Evolutionary conservation across 441 rosid genomes (phyloP).

Genomic region (Croton setiger): DNA sequence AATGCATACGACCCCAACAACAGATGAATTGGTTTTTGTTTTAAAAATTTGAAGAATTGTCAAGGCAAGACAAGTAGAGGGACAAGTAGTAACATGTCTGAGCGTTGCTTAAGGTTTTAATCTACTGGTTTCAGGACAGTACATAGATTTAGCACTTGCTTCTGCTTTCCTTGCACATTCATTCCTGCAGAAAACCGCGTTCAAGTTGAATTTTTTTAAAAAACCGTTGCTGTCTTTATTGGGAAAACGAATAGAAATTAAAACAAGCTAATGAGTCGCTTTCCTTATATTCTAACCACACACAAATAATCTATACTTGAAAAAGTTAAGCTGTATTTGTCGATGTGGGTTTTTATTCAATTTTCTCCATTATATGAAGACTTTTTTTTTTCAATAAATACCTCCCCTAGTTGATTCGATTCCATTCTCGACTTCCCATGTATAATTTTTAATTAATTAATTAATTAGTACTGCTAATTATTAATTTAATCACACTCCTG

Average conservation of each 20-base stretch:
- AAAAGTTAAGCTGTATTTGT: slow-evolving; percentile 12
- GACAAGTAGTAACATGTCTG: slow-evolving; percentile 20
- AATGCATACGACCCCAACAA: background rate
- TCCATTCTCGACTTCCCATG: slow-evolving; percentile 5
- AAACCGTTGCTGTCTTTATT: no score
- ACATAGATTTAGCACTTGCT: slow-evolving; percentile 11
- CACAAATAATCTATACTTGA: background rate
- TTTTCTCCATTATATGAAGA: slow-evolving; percentile 7
- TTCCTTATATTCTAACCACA: background rate
- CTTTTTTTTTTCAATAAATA: slow-evolving; percentile 13
- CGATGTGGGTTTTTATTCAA: background rate
- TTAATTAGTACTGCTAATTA: slow-evolving; percentile 4
- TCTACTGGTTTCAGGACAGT: background rate
- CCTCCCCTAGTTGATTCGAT: slow-evolving; percentile 30
- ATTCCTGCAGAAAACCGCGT: background rate
- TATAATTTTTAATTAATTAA: slow-evolving; percentile 16
- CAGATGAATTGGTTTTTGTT: background rate
- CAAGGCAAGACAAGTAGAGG: slow-evolving; percentile 1
- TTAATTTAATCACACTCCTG: slow-evolving; percentile 12
- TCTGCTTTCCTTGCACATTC: background rate
- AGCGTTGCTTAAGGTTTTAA: slow-evolving; percentile 15
- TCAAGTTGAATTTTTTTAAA: background rate
- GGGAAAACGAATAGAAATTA: background rate
- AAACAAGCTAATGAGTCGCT: background rate
- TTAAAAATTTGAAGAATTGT: no score